Evolutionary conservation across 2,329 filamentous ascomycete species (phyloP), one percentile per base, ranked within the genome.

Genomic region (Verticillium tricorpus): DNA sequence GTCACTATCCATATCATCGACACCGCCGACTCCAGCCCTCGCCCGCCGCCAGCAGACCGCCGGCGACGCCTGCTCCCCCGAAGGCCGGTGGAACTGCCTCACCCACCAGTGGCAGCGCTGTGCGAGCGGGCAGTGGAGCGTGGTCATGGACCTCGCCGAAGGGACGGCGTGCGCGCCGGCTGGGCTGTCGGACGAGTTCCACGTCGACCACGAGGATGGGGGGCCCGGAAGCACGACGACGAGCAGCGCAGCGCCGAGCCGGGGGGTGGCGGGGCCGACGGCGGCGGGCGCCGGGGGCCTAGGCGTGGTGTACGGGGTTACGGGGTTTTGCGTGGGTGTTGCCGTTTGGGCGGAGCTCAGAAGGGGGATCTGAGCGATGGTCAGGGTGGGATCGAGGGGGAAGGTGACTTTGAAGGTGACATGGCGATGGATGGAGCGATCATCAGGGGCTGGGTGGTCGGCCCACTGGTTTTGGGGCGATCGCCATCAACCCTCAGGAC

Each of bases 1-100:
- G n/a, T 11, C 45, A 56, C 54, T 25, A n/a, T 28, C 25, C 14
- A 12, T 4, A 34, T 56, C 19, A 56, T 19, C n/a, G 17, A 19
- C 54, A 56, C 32, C 25, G 28, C 55, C 34, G 22, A 25, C 45
- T 1, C 45, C 45, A 22, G 45, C 45, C 19, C 22, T 59, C 55
- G 19, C 62, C 12, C 64, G 60, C 31, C 69, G 70, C n/a, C 67
- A 68, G 15, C 69, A 76, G 63, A 63, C 70, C 14, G 70, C 67
- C 3, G 79, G 79, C 22, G 71, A 77, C 2, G 65, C 70, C 5
- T 84, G 82, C 69, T 69, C 71, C 12, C 67, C 72, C 14, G 81
- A 85, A 62, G 82, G 82, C n/a, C 76, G 78, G 64, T 85, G 82
- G 82, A 82, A 84, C 70, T 85, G 82, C 73, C 78, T 84, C 73